Percentiles rank a stretch among this genome's conserved stretches.
These are phyloP conservation scores for Annulohypoxylon bovei DNA, from an alignment of 495 filamentous ascomycete genomes.

Conservation along the genomic window DNA sequence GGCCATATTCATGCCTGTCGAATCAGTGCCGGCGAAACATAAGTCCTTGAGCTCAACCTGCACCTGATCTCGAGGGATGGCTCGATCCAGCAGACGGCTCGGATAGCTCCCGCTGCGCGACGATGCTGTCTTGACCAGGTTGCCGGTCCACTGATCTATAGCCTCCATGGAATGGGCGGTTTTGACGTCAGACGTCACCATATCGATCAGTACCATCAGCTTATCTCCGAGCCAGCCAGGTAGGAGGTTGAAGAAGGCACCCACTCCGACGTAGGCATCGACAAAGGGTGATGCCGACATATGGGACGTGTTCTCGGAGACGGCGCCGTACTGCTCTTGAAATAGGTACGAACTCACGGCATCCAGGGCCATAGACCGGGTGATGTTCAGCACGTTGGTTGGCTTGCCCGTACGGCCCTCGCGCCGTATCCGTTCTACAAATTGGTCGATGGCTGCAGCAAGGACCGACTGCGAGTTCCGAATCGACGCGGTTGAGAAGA, in stretches of 20 bases:
- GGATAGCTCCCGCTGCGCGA: not conserved
- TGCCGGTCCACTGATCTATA: not conserved
- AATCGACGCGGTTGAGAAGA: not conserved
- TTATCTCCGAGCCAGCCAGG: not conserved
- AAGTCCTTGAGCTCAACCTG: not conserved
- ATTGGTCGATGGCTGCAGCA: not conserved
- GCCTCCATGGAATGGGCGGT: not conserved
- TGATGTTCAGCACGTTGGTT: not conserved
- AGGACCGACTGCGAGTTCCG: not conserved
- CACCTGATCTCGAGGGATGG: not conserved
- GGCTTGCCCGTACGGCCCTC: not conserved
- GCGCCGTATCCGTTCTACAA: not conserved
- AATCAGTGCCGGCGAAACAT: not conserved
- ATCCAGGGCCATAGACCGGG: not conserved
- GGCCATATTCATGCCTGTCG: not conserved
- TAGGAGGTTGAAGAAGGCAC: not conserved
- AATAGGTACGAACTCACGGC: not conserved
- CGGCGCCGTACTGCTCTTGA: not conserved
- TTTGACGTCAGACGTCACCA: not conserved
- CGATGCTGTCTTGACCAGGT: not conserved
- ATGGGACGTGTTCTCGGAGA: not conserved
- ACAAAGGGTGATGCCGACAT: not conserved
- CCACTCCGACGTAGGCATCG: not conserved
- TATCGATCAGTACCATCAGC: not conserved
- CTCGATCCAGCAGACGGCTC: not conserved